Evolutionary conservation across 169 alveolate genomes (phyloP), one percentile per base, ranked within the genome.

Genomic region (Fabrea salina): DNA sequence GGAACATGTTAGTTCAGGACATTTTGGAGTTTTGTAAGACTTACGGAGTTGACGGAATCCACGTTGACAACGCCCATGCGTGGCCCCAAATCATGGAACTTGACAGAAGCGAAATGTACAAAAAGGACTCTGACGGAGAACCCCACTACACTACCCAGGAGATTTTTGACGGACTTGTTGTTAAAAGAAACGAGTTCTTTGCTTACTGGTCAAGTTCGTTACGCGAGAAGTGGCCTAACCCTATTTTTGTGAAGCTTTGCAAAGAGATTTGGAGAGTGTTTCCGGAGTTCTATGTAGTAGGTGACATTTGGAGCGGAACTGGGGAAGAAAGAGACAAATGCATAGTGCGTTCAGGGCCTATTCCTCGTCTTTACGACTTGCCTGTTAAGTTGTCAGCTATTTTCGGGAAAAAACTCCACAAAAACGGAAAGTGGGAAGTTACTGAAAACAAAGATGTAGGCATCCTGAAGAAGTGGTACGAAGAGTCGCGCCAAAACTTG

Each of bases 61-160:
- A 86, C 75, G 70, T 92, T 44, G 96, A 92, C 68, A 91, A 92
- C 87, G 94, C 95, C 19, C 86, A 90, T 47, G 83, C 95, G 0
- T 89, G 95, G 94, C 97, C 98, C 13, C 90, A 92, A 70, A 81
- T 95, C 5, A 80, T 91, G 86, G 90, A 84, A 67, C 47, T 91
- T 8, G 94, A 93, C 79, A 71, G 67, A 33, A 87, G 77, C 5
- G 97, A 94, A 70, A 76, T 95, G 89, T 88, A 83, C 72, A 88
- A 97, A 83, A 80, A 87, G 40, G 97, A 95, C 49, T 76, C 77
- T 6, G 98, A 95, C 91, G 97, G 95, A 1, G 86, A 83, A 57
- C 82, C 90, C 44, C 93, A 95, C 7, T 95, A 95, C 74, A 54
- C 96, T 3, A 78, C 95, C 11, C 83, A 86, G 33, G 94, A 95